Evolutionary conservation across 2,329 filamentous ascomycete species (phyloP), one percentile per base, ranked within the genome.

Genomic region (Colletotrichum musicola): DNA sequence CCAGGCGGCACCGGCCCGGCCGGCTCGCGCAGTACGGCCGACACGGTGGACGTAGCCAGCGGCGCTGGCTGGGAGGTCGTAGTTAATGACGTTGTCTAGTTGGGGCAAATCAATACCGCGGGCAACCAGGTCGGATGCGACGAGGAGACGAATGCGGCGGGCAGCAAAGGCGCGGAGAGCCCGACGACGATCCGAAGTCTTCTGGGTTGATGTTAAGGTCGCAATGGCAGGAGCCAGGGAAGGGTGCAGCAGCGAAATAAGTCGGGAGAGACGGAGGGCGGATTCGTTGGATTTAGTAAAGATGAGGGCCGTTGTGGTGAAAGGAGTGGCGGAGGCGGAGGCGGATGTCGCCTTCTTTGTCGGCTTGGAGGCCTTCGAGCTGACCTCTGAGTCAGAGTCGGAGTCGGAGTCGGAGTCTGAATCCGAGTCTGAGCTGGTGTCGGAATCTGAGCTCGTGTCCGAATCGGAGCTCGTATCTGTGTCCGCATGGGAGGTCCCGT

Each of bases 261-360:
- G 89, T 20, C 93, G 92, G 1, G 92, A 90, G n/a, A 98, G 87
- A 67, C 96, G 92, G n/a, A 93, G 86, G 1, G 95, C 93, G 18
- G 91, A 89, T 78, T 97, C 94, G 77, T 95, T 97, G 65, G 93
- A 97, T 74, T 94, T 94, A 54, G 94, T 95, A 78, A 98, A 98
- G 72, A 98, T 90, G 42, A 98, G 85, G 12, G 92, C 89, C 3
- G 82, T 82, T 35, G 84, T 81, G 18, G 77, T 72, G 71, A 80
- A 76, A 71, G 73, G 20, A 18, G 60, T 60, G 40, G 22, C 22
- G 4, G 53, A 35, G 44, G 49, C 22, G n/a, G 61, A 58, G 27
- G 55, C 27, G n/a, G n/a, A n/a, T n/a, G n/a, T n/a, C 7, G 30
- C 6, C 30, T 35, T 35, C 44, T 65, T 64, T 1, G 61, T 50